Evolutionary conservation across 495 filamentous ascomycete species (phyloP), one percentile per base, ranked within the genome.

Genomic region (Penicillium daleae): DNA sequence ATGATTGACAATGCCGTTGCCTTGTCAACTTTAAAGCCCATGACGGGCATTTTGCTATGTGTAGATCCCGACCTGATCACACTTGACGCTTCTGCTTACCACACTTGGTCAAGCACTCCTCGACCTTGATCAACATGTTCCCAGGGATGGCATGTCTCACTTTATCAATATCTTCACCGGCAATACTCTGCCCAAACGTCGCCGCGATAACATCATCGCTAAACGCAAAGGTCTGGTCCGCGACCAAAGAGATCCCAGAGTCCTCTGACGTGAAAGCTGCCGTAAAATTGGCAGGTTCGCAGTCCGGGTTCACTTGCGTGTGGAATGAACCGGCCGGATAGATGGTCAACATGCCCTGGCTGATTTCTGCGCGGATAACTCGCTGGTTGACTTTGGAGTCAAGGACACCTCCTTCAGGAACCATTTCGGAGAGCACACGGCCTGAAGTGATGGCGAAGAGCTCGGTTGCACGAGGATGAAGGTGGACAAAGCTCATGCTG

Each of bases 301-400:
- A 71, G 70, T 82, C 76, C 22, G 75, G 78, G 62, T 85, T 83
- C 63, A 78, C 73, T 77, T 83, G 82, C 35, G 78, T 76, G 63
- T 83, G 81, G 35, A 83, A 72, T 57, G 72, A 79, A 4, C 68
- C 81, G 7, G 63, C 66, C 12, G 80, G 82, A 66, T 80, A 85
- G 57, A 83, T 74, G 1, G 81, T 85, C 68, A 83, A 74, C 67
- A 75, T 73, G 21, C 78, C 76, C 2, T 79, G 71, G 10, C 56
- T 56, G 13, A 84, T 68, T 12, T 70, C 74, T 4, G 63, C 46
- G 46, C 59, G 39, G 56, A 74, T 71, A 9, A 69, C 65, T 21
- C 46, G 46, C 15, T 50, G 46, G 2, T 50, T 50, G 15, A 24
- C 46, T 17, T 50, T n/a, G 4, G 46, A 50, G 46, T 50, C 46